phyloP scores from a whole-genome alignment of 2,329 filamentous ascomycete species.

The Pseudocercospora fuligena region DNA sequence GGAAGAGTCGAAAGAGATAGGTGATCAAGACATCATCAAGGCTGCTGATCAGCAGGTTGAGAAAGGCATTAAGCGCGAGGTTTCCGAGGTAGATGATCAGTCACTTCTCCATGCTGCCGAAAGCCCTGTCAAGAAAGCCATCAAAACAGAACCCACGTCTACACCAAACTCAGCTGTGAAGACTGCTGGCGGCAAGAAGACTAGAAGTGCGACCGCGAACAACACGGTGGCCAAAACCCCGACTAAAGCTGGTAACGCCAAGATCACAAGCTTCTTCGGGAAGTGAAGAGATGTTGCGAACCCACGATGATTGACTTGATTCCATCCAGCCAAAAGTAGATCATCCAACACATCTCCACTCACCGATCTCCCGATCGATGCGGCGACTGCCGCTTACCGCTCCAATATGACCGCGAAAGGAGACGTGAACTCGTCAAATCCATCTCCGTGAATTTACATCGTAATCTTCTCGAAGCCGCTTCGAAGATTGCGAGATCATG shows the following conservation, averaged over 20 bases:
- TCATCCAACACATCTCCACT: too few species aligned
- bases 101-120: slow-evolving; percentile 35
- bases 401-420: too few species aligned
- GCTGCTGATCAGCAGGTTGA: slow-evolving; percentile 36
- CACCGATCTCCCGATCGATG: too few species aligned
- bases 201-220: slow-evolving; percentile 63
- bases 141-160: slow-evolving; percentile 36
- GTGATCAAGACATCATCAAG: slow-evolving; percentile 34
- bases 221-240: slow-evolving; percentile 52
- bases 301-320: too few species aligned
- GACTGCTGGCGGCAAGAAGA: slow-evolving; percentile 45
- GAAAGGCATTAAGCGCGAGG: slow-evolving; percentile 56
- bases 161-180: slow-evolving; percentile 25
- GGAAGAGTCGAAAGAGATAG: slow-evolving; percentile 48
- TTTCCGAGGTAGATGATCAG: slow-evolving; percentile 43
- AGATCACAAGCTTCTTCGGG: slow-evolving; percentile 63
- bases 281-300: slow-evolving; percentile 42
- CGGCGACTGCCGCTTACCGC: too few species aligned
- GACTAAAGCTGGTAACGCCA: slow-evolving; percentile 57
- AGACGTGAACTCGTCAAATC: too few species aligned
- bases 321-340: too few species aligned
- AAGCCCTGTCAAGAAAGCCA: slow-evolving; percentile 46
- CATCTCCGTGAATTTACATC: too few species aligned
- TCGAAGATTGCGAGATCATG: too few species aligned
- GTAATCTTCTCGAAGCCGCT: too few species aligned